Evolutionary conservation across 176 grass and related monocot genomes (phyloP).

Genomic region (Avena atlantica): DNA sequence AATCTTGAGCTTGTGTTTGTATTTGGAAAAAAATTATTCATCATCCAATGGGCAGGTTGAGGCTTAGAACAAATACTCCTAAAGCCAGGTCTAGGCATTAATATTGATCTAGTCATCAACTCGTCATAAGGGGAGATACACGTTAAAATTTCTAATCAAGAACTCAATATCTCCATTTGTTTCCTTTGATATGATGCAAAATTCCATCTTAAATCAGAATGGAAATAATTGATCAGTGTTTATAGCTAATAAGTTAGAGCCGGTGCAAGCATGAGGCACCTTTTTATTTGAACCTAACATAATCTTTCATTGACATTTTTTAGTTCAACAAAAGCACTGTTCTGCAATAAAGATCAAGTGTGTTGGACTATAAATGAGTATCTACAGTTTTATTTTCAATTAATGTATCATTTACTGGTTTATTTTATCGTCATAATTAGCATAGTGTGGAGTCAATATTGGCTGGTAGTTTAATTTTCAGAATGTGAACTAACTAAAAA

Average conservation of each 20-base stretch:
- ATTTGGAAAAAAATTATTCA: not conserved
- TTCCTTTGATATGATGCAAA: not conserved
- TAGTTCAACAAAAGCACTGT: not conserved
- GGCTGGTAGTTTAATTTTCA: not conserved
- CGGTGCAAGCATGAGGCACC: not conserved
- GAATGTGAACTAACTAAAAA: constrained; percentile 7
- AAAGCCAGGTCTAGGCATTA: no score
- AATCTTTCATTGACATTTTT: constrained; percentile 6
- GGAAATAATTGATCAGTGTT: not conserved
- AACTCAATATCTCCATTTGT: not conserved
- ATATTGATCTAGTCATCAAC: no score
- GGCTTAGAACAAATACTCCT: not conserved
- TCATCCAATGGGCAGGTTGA: not conserved
- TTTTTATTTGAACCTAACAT: not conserved
- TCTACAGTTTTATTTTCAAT: not conserved
- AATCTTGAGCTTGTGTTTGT: not conserved
- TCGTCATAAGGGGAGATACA: not conserved
- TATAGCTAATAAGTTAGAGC: not conserved
- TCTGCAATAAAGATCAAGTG: not conserved
- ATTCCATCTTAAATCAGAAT: not conserved
- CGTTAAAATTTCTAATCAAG: not conserved
- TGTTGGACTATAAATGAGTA: not conserved
- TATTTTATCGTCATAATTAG: constrained; percentile 14
- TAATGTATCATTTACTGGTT: not conserved
- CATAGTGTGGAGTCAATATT: not conserved